Evolutionary conservation across 2,329 filamentous ascomycete genomes (phyloP).

Genomic region (Fusarium sulawesiense): DNA sequence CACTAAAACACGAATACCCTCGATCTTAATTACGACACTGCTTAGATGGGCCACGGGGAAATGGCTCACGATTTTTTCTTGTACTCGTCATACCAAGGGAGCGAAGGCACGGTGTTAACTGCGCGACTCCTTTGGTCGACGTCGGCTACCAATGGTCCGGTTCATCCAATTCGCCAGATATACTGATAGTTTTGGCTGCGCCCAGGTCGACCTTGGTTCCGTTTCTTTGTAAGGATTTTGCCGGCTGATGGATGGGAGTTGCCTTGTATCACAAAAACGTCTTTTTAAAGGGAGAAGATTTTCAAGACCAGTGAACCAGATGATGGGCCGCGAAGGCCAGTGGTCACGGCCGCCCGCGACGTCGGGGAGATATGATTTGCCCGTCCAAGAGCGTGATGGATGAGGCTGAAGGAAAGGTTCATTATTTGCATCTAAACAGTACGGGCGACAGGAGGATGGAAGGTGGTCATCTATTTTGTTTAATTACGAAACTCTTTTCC

Average conservation of each 20-base stretch:
- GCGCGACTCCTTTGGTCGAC: constrained; percentile 33
- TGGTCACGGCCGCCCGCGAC: constrained; percentile 30
- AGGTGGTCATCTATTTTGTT: constrained; percentile 63
- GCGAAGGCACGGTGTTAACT: constrained; percentile 37
- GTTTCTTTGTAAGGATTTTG: constrained; percentile 49
- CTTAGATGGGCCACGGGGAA: constrained; percentile 52
- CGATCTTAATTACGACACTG: constrained; percentile 55
- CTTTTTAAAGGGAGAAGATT: constrained; percentile 41
- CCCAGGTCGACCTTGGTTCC: constrained; percentile 46
- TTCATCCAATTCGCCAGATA: constrained; percentile 32
- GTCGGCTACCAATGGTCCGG: constrained; percentile 34
- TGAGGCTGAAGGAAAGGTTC: constrained; percentile 35
- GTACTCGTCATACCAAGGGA: constrained; percentile 48
- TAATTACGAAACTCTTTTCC: constrained; percentile 59
- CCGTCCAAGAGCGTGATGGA: constrained; percentile 35
- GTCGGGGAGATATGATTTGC: constrained; percentile 32
- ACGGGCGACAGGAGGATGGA: constrained; percentile 48
- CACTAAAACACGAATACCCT: constrained; percentile 58
- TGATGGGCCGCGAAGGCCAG: constrained; percentile 38
- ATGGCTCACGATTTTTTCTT: constrained; percentile 55
- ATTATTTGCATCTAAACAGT: constrained; percentile 50
- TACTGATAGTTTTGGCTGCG: constrained; percentile 45
- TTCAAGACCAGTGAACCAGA: constrained; percentile 39
- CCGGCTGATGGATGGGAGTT: constrained; percentile 48
- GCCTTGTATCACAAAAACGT: constrained; percentile 50